phyloP scores from a whole-genome alignment of 768 basidiomycete species.

The Pleurotus ostreatus region DNA sequence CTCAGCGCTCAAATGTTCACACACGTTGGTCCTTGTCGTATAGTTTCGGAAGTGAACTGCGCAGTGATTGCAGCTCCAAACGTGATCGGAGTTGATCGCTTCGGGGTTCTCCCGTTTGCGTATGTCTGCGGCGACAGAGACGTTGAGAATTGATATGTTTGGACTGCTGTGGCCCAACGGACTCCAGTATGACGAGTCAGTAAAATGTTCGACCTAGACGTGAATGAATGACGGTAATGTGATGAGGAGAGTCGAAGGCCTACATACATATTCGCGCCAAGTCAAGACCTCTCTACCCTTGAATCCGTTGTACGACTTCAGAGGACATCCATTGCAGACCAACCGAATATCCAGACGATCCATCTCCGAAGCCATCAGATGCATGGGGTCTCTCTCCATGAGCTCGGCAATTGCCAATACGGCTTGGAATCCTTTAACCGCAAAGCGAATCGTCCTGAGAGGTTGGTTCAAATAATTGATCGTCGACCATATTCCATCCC shows the following conservation, averaged over 20 bases:
- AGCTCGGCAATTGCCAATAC: slow-evolving; percentile 2
- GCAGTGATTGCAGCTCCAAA: slow-evolving; percentile 3
- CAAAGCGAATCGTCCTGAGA: not conserved
- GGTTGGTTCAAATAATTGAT: slow-evolving; percentile 6
- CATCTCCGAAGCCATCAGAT: not conserved
- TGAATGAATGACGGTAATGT: not conserved
- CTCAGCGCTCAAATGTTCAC: not conserved
- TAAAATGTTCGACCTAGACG: not conserved
- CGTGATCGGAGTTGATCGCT: not conserved
- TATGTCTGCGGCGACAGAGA: not conserved
- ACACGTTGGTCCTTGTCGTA: not conserved
- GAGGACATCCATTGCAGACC: slow-evolving; percentile 1
- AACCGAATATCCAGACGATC: slow-evolving; percentile 1
- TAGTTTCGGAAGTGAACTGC: slow-evolving; percentile 1
- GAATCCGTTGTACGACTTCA: slow-evolving; percentile 1
- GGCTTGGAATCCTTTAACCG: slow-evolving; percentile 1
- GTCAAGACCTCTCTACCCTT: slow-evolving; percentile 1
- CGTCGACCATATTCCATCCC: slow-evolving; percentile 4
- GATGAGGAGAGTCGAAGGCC: not conserved
- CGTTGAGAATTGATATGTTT: slow-evolving; percentile 3
- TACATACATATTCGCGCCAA: slow-evolving; percentile 6
- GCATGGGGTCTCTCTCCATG: not conserved
- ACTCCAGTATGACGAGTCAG: slow-evolving; percentile 3
- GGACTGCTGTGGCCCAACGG: not conserved
- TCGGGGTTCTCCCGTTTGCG: not conserved